Conservation (phyloP, 1,139 yeast species). For the Candida sp. region DNA sequence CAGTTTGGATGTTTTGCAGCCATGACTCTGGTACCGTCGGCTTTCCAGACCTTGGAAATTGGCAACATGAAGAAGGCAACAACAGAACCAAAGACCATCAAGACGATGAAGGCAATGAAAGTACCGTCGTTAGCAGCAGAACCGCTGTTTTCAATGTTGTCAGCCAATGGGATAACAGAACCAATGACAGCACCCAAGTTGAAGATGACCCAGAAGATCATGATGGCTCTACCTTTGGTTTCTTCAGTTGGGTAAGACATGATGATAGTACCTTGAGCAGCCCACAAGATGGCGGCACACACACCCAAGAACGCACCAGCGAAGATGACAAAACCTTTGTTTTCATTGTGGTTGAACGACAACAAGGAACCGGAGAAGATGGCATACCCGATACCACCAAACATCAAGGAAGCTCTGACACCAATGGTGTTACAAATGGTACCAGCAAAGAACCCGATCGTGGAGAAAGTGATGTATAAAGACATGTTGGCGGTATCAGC, state of each 20-base stretch:
- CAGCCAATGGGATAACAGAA: slow-evolving; percentile 57
- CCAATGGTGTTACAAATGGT: slow-evolving; percentile 60
- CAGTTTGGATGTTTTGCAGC: slow-evolving; percentile 50
- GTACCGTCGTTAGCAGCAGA: slow-evolving; percentile 56
- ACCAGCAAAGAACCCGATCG: slow-evolving; percentile 65
- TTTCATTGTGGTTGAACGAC: slow-evolving; percentile 49
- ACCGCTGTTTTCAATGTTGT: slow-evolving; percentile 41
- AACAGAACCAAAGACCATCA: slow-evolving; percentile 53
- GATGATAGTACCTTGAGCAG: slow-evolving; percentile 63
- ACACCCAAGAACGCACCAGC: slow-evolving; percentile 65
- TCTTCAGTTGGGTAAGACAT: slow-evolving; percentile 63
- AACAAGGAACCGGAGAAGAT: slow-evolving; percentile 57
- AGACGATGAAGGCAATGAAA: slow-evolving; percentile 58
- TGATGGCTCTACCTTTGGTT: slow-evolving; percentile 56
- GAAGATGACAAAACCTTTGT: slow-evolving; percentile 58
- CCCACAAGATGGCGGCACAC: slow-evolving; percentile 63
- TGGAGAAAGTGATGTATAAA: slow-evolving; percentile 58
- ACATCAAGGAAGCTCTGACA: slow-evolving; percentile 46
- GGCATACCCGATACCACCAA: slow-evolving; percentile 63
- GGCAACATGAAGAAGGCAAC: slow-evolving; percentile 55
- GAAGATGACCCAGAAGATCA: slow-evolving; percentile 66
- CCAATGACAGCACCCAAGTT: slow-evolving; percentile 69
- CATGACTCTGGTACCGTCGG: slow-evolving; percentile 56
- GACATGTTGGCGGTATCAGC: slow-evolving; percentile 61
- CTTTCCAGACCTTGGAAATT: slow-evolving; percentile 50